A percentile compares a stretch with the other conserved stretches of the same genome.
Evolutionary conservation across 2,329 filamentous ascomycete genomes (phyloP).

Genomic region (Colletotrichum chrysophilum): DNA sequence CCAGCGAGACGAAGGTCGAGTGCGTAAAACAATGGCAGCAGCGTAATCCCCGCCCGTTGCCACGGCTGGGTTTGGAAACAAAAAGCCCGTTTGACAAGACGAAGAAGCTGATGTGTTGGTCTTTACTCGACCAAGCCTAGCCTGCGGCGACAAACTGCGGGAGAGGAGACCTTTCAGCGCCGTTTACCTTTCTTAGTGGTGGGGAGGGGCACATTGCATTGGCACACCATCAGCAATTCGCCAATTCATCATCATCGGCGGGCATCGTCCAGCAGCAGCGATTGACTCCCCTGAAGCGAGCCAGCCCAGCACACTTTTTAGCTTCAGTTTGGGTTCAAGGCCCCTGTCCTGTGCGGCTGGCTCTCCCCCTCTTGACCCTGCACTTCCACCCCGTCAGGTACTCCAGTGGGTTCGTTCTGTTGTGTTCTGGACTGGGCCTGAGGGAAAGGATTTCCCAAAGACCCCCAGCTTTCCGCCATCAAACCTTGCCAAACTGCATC

Average conservation of each 20-base stretch:
- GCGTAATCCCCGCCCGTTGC: background rate
- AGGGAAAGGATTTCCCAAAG: background rate
- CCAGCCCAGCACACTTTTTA: background rate
- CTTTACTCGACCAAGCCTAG: slow-evolving; percentile 12
- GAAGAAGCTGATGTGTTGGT: background rate
- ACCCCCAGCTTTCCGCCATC: background rate
- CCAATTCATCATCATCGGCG: slow-evolving; percentile 6
- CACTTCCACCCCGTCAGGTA: background rate
- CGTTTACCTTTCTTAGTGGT: background rate
- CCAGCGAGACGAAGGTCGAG: background rate
- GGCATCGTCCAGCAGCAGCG: background rate
- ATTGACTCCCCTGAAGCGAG: slow-evolving; percentile 15
- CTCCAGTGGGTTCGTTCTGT: background rate
- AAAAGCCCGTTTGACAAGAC: slow-evolving; percentile 6
- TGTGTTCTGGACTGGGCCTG: background rate
- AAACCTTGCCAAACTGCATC: background rate
- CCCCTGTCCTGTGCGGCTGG: slow-evolving; percentile 16
- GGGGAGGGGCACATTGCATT: background rate
- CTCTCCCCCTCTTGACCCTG: background rate
- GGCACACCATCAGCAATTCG: slow-evolving; percentile 12
- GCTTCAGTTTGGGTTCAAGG: background rate
- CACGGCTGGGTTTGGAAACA: background rate
- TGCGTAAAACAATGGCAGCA: background rate
- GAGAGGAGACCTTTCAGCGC: background rate
- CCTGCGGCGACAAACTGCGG: background rate